phyloP scores from a whole-genome alignment of 495 filamentous ascomycete species.

The Tuber borchii region DNA sequence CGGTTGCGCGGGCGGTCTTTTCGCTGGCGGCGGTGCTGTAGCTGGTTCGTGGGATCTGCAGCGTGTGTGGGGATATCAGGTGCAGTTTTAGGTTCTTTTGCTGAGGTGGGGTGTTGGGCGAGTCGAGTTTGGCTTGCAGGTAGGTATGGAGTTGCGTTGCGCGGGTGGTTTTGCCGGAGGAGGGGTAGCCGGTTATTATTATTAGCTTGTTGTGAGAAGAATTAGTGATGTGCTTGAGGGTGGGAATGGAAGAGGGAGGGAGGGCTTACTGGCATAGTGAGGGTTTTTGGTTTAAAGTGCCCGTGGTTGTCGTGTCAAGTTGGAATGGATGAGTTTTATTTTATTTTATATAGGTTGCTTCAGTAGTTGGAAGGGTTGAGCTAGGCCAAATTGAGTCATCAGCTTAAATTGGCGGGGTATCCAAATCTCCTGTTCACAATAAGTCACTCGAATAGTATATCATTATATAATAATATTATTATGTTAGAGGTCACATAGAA shows the following conservation, averaged over 20 bases:
- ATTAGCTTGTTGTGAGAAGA: slow-evolving; percentile 59
- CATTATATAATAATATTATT: no score
- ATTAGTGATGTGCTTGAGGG: not conserved
- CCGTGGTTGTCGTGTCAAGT: not conserved
- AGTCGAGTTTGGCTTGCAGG: slow-evolving; percentile 54
- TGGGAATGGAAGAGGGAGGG: not conserved
- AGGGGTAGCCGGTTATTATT: slow-evolving; percentile 84
- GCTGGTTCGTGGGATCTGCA: slow-evolving; percentile 55
- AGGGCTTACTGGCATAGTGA: slow-evolving; percentile 22
- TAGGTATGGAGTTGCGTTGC: slow-evolving; percentile 66
- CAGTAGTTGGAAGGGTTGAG: not conserved
- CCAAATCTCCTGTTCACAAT: not conserved
- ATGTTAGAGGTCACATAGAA: no score
- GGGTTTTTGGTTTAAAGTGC: not conserved
- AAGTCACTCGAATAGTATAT: not conserved
- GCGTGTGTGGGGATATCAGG: slow-evolving; percentile 61
- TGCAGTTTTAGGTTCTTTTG: slow-evolving; percentile 56
- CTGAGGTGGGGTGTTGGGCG: slow-evolving; percentile 48
- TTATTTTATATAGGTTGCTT: not conserved
- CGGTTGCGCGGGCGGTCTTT: slow-evolving; percentile 83
- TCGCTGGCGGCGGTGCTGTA: slow-evolving; percentile 63
- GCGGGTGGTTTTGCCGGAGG: slow-evolving; percentile 86
- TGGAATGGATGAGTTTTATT: no score
- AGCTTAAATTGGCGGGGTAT: not conserved
- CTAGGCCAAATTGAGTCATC: not conserved